phyloP scores from a whole-genome alignment of 2,329 filamentous ascomycete species.

The Aschersonia sp. region DNA sequence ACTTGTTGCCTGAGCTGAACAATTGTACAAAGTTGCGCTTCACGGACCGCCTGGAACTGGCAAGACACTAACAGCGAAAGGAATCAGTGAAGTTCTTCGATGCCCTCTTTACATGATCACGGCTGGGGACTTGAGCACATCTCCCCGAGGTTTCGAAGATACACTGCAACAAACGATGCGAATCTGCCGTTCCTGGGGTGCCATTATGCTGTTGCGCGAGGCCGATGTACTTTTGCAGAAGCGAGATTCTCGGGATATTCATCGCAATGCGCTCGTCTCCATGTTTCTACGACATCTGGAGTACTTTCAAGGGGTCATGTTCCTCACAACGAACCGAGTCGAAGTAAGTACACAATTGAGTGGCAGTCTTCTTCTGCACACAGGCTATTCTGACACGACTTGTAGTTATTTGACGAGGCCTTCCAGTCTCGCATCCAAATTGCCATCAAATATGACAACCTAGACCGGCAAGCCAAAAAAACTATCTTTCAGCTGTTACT shows the following conservation, averaged over 20 bases:
- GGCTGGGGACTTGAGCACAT: constrained; percentile 69
- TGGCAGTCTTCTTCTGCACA: not conserved
- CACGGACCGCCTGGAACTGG: constrained; percentile 79
- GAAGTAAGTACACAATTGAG: constrained; percentile 26
- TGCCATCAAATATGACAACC: constrained; percentile 64
- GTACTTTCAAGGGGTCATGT: constrained; percentile 72
- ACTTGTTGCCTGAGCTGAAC: constrained; percentile 5
- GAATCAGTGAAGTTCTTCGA: constrained; percentile 69
- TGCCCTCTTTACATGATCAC: constrained; percentile 74
- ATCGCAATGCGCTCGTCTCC: constrained; percentile 72
- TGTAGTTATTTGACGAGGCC: constrained; percentile 70
- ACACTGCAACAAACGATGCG: constrained; percentile 76
- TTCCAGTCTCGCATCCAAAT: constrained; percentile 84
- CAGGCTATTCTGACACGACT: not conserved
- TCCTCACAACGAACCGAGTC: constrained; percentile 79
- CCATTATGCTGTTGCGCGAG: constrained; percentile 73
- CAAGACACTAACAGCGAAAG: constrained; percentile 78
- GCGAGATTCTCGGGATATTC: constrained; percentile 68
- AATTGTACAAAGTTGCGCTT: constrained; percentile 40
- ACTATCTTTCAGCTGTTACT: constrained; percentile 78
- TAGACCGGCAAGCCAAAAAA: constrained; percentile 58
- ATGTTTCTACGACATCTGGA: constrained; percentile 79
- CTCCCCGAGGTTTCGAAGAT: constrained; percentile 56
- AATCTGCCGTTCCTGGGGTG: constrained; percentile 75
- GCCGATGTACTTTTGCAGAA: constrained; percentile 76